Evolutionary conservation across 805 yeast species (phyloP), one percentile per base, ranked within the genome.

Genomic region (Debaryomyces tyrocola): DNA sequence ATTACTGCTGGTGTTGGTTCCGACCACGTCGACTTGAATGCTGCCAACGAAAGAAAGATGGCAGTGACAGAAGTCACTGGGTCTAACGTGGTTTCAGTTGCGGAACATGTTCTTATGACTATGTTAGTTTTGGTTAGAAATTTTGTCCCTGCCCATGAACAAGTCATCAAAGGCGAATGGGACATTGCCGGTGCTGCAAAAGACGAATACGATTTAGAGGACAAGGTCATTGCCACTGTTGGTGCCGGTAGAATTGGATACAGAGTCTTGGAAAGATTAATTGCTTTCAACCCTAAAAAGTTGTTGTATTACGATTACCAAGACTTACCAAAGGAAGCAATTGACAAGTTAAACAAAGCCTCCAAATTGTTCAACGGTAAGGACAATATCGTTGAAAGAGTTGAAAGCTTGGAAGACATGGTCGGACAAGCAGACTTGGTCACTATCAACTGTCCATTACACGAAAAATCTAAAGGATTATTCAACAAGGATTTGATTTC

Each of bases 1-100:
- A 75, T 85, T 55, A 87, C 91, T 41, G 95, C 95, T 7, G 95
- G 94, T 56, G 90, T 87, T 49, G 95, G 95, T 11, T 83, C 90
- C 18, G 94, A 87, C 63, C 94, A 87, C 66, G 75, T 86, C 51
- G 92, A 86, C 60, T 74, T 87, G 57, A 77, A 77, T 54, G 86
- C 86, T 55, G 83, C 88, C 52, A 79, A 82, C 55, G 82, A 79
- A 53, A 70, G 73, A 49, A 77, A 80, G 50, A 79, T 87, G 58
- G 75, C 85, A n/a, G 94, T 87, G 15, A 72, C 82, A 42, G 94
- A 87, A 68, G 94, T 87, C 44, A 87, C 95, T 21, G 92, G 94
- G 5, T 84, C 90, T 44, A 87, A 87, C 62, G 90, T 86, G 41
- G 78, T 77, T 18, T 83, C 90, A 12, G 94, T 87, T 40, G 92